A percentile compares a stretch with the other conserved stretches of the same genome.
Evolutionary conservation across 2,329 filamentous ascomycete genomes (phyloP).

Genomic region (Beauveria rudraprayagi): DNA sequence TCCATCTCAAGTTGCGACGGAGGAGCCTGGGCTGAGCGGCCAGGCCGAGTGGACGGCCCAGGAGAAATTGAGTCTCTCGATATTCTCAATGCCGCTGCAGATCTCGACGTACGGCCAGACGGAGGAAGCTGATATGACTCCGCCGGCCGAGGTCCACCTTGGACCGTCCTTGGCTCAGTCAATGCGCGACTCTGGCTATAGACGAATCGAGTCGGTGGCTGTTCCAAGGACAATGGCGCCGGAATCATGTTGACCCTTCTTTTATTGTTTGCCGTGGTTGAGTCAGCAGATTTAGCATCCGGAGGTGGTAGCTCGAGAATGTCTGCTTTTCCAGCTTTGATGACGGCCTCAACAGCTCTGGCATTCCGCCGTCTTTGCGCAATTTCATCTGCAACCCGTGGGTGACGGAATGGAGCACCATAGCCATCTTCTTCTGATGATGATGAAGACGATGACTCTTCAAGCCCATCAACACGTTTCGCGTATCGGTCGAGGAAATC

Average conservation of each 20-base stretch:
- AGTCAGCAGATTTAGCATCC: not conserved
- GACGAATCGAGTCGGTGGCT: not conserved
- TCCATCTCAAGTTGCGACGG: constrained; percentile 28
- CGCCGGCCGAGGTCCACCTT: not conserved
- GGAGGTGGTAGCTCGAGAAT: not conserved
- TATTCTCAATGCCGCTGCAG: not conserved
- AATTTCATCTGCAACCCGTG: too few species aligned
- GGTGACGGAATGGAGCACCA: not conserved
- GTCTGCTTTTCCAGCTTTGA: not conserved
- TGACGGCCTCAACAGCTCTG: not conserved
- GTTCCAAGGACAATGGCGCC: not conserved
- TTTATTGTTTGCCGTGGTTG: too few species aligned
- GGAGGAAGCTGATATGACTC: not conserved
- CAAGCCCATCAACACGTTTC: not conserved
- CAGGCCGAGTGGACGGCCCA: not conserved
- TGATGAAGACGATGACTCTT: too few species aligned
- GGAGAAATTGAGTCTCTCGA: not conserved
- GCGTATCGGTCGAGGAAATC: not conserved
- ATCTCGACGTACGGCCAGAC: not conserved
- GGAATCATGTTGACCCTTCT: not conserved
- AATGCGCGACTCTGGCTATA: not conserved
- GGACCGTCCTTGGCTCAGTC: not conserved
- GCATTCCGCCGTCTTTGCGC: not conserved
- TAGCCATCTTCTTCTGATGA: not conserved
- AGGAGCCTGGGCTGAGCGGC: not conserved